Evolutionary conservation across 768 basidiomycete genomes (phyloP), one percentile per base, ranked within the genome.

Genomic region (Phlebiopsis gigantea): DNA sequence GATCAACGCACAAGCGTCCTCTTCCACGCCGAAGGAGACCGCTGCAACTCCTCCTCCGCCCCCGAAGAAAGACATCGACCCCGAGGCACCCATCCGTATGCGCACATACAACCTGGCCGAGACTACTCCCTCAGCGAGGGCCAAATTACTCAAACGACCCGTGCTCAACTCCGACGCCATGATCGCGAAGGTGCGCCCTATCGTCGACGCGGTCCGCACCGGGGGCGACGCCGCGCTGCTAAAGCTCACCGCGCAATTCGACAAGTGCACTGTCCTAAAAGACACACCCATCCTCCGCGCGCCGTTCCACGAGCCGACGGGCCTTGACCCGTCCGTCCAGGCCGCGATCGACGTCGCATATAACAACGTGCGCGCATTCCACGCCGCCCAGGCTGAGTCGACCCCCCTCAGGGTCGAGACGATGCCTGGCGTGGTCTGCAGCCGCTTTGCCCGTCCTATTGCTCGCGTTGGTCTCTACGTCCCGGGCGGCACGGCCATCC

Each of bases 341-440:
- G 74, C 77, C 44, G 93, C 97, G 22, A 96, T 98, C 68, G 88
- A 97, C 66, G 72, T 78, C 53, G 97, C 97, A 3, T 99, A 98
- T 68, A 76, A 76, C 57, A 99, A 99, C 69, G 90, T 99, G 67
- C 80, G 79, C 71, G 87, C 84, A 65, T 98, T 98, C 79, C 96
- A 97, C 70, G 81, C 80, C 21, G 94, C 93, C 5, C 95, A 98
- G 73, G 74, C 81, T n/a, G 83, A 86, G 59, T 77, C 77, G 47
- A 76, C 79, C 50, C 74, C 82, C 22, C 78, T 99, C 44, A 76
- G 81, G 5, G 93, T 99, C 6, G 93, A 98, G 72, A 98, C 97
- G 10, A 98, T 93, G 92, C 95, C 97, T 6, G 97, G 97, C 9
- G 95, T 99, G 44, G 86, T 92, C 1, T 98, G 97, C 73, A 88